Conservation (phyloP, 257 asterid genomes). For the Ligustrum vulgare region DNA sequence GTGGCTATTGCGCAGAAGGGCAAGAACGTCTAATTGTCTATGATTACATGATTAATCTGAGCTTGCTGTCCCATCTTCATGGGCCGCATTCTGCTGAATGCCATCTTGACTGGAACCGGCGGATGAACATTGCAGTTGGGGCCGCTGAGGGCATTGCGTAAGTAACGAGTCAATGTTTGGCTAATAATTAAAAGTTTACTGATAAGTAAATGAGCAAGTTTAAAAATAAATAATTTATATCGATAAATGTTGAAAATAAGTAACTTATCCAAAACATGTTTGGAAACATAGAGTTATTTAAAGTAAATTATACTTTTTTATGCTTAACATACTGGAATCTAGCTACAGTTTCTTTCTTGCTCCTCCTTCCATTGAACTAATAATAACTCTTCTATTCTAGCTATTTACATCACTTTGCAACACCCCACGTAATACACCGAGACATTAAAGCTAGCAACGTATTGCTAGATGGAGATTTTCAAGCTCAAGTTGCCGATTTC, state of each 20-base stretch:
- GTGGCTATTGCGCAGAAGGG: slow-evolving; percentile 93
- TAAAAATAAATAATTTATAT: background rate
- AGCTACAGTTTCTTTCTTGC: background rate
- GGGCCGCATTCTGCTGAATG: slow-evolving; percentile 89
- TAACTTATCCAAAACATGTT: background rate
- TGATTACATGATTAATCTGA: slow-evolving; percentile 85
- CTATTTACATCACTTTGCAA: slow-evolving; percentile 78
- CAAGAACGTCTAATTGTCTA: slow-evolving; percentile 90
- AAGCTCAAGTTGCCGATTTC: slow-evolving; percentile 85
- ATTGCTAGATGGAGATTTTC: slow-evolving; percentile 67
- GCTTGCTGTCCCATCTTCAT: slow-evolving; percentile 86
- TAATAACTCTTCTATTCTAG: slow-evolving; percentile 41
- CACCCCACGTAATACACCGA: slow-evolving; percentile 86
- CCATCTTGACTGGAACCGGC: slow-evolving; percentile 76
- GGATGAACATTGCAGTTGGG: slow-evolving; percentile 84
- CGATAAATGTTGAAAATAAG: background rate
- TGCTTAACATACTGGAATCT: background rate
- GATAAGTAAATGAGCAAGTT: background rate
- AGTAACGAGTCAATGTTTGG: slow-evolving; percentile 27
- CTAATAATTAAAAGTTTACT: background rate
- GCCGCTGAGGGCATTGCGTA: slow-evolving; percentile 90
- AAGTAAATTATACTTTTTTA: background rate
- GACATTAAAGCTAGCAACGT: slow-evolving; percentile 90
- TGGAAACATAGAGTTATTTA: background rate
- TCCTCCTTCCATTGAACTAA: slow-evolving; percentile 7